Evolutionary conservation across 2,329 filamentous ascomycete genomes (phyloP).

Genomic region (Aspergillus costaricaensis): DNA sequence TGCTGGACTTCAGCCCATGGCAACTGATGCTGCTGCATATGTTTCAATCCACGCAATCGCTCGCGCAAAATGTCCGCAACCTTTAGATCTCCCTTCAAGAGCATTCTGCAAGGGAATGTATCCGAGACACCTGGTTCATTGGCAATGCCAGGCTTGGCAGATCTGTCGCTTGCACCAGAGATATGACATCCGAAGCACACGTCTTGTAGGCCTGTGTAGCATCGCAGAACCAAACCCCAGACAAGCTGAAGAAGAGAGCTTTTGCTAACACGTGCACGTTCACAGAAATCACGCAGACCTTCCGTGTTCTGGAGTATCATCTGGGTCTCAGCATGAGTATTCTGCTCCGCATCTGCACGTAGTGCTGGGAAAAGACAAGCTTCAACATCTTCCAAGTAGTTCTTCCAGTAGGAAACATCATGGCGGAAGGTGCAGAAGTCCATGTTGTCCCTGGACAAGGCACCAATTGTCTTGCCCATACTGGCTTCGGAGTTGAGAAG

Average conservation of each 20-base stretch:
- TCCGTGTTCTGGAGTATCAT: constrained; percentile 23
- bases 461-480: constrained; percentile 17
- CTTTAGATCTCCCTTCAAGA: constrained; percentile 27
- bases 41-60: constrained; percentile 23
- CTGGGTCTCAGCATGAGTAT: constrained; percentile 17
- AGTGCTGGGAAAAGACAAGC: constrained; percentile 49
- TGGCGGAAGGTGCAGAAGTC: constrained; percentile 26
- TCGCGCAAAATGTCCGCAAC: constrained; percentile 25
- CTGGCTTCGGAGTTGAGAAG: constrained; percentile 11
- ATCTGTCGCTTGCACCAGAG: constrained; percentile 40
- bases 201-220: constrained; percentile 48
- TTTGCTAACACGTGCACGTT: constrained; percentile 21
- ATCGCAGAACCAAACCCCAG: constrained; percentile 48
- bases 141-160: constrained; percentile 12
- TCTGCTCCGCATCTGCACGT: constrained; percentile 12
- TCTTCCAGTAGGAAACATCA: constrained; percentile 49
- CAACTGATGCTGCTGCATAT: constrained; percentile 22
- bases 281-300: constrained; percentile 28
- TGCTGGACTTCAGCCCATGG: constrained; percentile 28
- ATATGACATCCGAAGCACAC: constrained; percentile 49
- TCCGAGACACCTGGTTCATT: constrained; percentile 22
- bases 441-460: constrained; percentile 27
- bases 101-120: constrained; percentile 26
- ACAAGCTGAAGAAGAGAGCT: constrained; percentile 41
- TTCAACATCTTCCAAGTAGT: constrained; percentile 47